Percentiles rank a stretch among this genome's conserved stretches.
phyloP scores from a whole-genome alignment of 371 early-diverging fungal genomes.

The Apophysomyces sp. region DNA sequence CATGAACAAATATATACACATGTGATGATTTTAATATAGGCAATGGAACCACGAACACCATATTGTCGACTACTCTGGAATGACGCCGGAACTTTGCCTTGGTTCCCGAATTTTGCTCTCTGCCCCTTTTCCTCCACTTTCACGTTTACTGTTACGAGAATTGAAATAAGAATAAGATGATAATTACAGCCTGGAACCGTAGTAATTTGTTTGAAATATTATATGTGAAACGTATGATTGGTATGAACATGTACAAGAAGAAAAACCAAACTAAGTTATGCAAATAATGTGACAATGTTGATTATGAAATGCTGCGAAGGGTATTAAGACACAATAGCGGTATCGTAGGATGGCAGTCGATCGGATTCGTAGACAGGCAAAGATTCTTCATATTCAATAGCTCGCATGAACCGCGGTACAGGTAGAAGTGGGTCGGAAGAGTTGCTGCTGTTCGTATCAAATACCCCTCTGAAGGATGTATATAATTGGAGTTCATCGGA shows the following conservation, averaged over 20 bases:
- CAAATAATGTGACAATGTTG: not conserved
- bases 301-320: slow-evolving; percentile 11
- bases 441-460: not conserved
- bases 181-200: too few relatives aligned
- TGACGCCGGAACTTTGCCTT: too few relatives aligned
- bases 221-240: too few relatives aligned
- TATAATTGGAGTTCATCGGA: slow-evolving; percentile 29
- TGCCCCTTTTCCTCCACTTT: too few relatives aligned
- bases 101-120: too few relatives aligned
- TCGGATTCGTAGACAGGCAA: slow-evolving; percentile 26
- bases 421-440: not conserved
- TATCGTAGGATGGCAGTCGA: slow-evolving; percentile 66
- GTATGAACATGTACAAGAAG: not conserved
- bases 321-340: slow-evolving; percentile 40
- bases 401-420: slow-evolving; percentile 23
- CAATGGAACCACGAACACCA: too few relatives aligned
- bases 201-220: too few relatives aligned
- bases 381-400: slow-evolving; percentile 27
- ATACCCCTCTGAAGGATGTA: slow-evolving; percentile 8
- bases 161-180: too few relatives aligned
- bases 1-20: too few relatives aligned
- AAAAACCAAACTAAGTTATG: not conserved
- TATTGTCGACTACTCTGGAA: too few relatives aligned
- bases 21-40: too few relatives aligned
- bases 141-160: too few relatives aligned